Evolutionary conservation across 371 early-diverging fungal genomes (phyloP), one percentile per base, ranked within the genome.

Genomic region (Mortierella polycephala): DNA sequence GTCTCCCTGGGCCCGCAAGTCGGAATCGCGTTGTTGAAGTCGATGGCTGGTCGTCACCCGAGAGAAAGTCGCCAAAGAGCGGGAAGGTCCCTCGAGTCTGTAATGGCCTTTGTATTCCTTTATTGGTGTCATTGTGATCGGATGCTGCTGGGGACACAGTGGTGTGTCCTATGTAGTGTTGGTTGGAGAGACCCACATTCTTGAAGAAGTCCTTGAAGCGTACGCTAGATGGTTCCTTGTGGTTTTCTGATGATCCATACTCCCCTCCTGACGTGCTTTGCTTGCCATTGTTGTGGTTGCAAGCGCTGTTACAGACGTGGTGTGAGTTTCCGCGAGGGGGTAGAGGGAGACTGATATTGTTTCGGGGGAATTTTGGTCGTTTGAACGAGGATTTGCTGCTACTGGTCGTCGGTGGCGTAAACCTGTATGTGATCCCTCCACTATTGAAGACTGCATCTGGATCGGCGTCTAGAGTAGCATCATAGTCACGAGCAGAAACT

Each of bases 31-130:
- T 60, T 37, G 68, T 42, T 4, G 64, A 49, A 1, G 44, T 13
- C 2, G 68, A 54, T 4, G 76, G 67, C 40, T 75, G 76, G 23
- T 77, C 79, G n/a, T 77, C 77, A 2, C 77, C 79, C 1, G 79
- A 77, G 2, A 77, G 62, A 50, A 69, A 77, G 49, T 72, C 77
- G 16, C 68, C 70, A 41, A 69, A 55, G 9, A 53, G 37, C 13
- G 67, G 67, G 13, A 66, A 62, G 14, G 71, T 56, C 11, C 67
- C 50, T 7, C 67, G 46, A 5, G 67, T 7, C 49, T 69, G 69
- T 8, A 59, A 11, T 23, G 71, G 62, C 30, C 57, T 70, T 30
- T 50, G 45, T n/a, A 21, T n/a, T 16, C 56, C 60, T 5, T 20
- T 18, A 21, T 7, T 45, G 52, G 16, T 21, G 44, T 57, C 45